Conservation (phyloP, 2,329 filamentous ascomycete genomes). For the Lojkania enalia region DNA sequence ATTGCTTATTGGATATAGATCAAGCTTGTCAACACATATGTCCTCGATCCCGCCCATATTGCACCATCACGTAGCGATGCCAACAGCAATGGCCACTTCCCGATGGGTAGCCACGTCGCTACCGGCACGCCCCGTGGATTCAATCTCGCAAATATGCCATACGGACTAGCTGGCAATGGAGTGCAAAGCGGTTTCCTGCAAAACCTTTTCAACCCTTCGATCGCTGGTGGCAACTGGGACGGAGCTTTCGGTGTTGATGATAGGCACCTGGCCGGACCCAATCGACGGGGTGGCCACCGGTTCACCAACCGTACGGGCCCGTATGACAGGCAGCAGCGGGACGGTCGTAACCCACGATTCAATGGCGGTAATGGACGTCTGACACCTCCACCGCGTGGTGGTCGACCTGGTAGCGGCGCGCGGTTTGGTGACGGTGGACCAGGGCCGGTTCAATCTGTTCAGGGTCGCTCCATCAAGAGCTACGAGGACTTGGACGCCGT, state of each 20-base stretch:
- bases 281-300: slow-evolving; percentile 46
- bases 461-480: slow-evolving; percentile 90
- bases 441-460: slow-evolving; percentile 86
- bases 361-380: slow-evolving; percentile 52
- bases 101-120: slow-evolving; percentile 70
- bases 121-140: slow-evolving; percentile 90
- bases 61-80: slow-evolving; percentile 90
- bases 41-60: slow-evolving; percentile 92
- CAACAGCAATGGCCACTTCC: slow-evolving; percentile 95
- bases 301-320: slow-evolving; percentile 46
- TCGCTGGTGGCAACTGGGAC: slow-evolving; percentile 62
- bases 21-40: slow-evolving; percentile 88
- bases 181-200: slow-evolving; percentile 43
- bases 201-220: slow-evolving; percentile 54
- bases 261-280: slow-evolving; percentile 47
- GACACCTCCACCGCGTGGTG: slow-evolving; percentile 56
- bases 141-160: slow-evolving; percentile 74
- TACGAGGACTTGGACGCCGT: slow-evolving; percentile 96
- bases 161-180: slow-evolving; percentile 60
- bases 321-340: slow-evolving; percentile 46
- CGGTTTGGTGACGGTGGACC: slow-evolving; percentile 76
- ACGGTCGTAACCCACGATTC: slow-evolving; percentile 53
- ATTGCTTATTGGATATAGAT: slow-evolving; percentile 58
- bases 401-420: slow-evolving; percentile 44
- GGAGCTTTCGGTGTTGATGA: slow-evolving; percentile 39